Base-by-base conservation (phyloP, 2,329 filamentous ascomycete species). In the Ceratocystis huliohia region DNA sequence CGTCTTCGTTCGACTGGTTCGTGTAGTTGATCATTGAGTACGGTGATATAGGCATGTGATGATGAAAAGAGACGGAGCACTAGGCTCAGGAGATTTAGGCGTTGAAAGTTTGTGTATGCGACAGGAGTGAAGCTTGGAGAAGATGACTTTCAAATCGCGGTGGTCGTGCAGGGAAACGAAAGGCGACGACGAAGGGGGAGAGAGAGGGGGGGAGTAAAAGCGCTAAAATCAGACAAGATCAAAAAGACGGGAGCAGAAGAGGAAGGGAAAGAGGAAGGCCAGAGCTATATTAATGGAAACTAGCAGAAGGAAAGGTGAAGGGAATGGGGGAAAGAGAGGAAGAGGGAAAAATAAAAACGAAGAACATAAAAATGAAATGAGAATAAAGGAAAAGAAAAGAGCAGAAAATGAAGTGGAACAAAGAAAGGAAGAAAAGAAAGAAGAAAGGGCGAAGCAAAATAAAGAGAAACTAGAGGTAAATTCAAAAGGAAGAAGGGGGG, bases 1-100 rank as follows among this genome's bases (percentile, higher is more conserved):
- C 86, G 83, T 81, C 82, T 79, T 78, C 78, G 74, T 74, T 77
- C 79, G 79, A 80, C 79, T 79, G 70, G 77, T 71, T 73, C 72
- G 74, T 76, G 70, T 71, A 74, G 71, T 72, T 81, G 76, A 77
- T 84, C 84, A 86, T 86, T 77, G 75, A 76, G 64, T 30, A 28
- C 28, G 22, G 53, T 63, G 22, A 41, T 64, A 45, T 67, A 64
- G 63, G 63, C 65, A 64, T 67, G 33, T 33, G 41, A n/a, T 8
- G 73, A 71, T 73, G 71, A 73, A 20, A 69, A 70, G 73, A 74
- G 75, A 76, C 74, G 71, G 73, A 76, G 73, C 73, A 76, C 75
- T 76, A 77, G 73, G 75, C 76, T 75, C 72, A 73, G 73, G 72
- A 71, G 73, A 71, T 76, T 71, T 72, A 74, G 72, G 46, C 63